Evolutionary conservation across 495 filamentous ascomycete species (phyloP), one percentile per base, ranked within the genome.

Genomic region (Aspergillus nanangensis): DNA sequence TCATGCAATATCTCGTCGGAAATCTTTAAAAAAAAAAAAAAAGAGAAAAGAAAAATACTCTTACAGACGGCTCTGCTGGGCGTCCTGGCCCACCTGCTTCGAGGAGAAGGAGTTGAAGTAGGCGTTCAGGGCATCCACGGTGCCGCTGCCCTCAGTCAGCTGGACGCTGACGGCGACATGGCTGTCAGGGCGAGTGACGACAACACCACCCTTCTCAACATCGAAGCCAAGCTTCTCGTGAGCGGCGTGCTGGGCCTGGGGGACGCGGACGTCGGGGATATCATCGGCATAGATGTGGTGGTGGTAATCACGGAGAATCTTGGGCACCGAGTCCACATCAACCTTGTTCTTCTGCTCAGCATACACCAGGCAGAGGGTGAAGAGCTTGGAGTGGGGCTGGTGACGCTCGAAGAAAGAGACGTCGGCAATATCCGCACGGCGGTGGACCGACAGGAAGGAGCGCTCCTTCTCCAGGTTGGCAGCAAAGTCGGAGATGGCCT

Each of bases 211-310:
- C 55, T 68, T 77, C 45, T 84, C 82, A 53, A 82, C 66, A 52
- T 87, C 76, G 19, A 95, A 62, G 0, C 90, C 90, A 74, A 94
- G 86, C 76, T 92, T 94, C 38, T 85, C 81, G 70, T 96, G 90
- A 20, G 89, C 88, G 8, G 87, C 72, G 21, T 82, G 87, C 47
- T 68, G 69, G 15, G 85, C 83, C 36, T 82, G 69, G 0, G 85
- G 84, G 1, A 86, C 82, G 10, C 78, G 71, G 34, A 75, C 67
- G 61, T 92, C 87, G 75, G 82, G 84, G 33, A 87, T 75, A 64
- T 94, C 87, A 52, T 95, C 90, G 4, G 88, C 85, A 56, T 94
- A 95, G 36, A 95, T 75, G 61, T 93, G 85, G 53, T 90, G 80
- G 50, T 82, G 72, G 67, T 95, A 95, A 43, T 86, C 72, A 2